These are phyloP conservation scores for Metarhizium sp. DNA, from an alignment of 2,329 filamentous ascomycete species.

Conservation along the genomic window DNA sequence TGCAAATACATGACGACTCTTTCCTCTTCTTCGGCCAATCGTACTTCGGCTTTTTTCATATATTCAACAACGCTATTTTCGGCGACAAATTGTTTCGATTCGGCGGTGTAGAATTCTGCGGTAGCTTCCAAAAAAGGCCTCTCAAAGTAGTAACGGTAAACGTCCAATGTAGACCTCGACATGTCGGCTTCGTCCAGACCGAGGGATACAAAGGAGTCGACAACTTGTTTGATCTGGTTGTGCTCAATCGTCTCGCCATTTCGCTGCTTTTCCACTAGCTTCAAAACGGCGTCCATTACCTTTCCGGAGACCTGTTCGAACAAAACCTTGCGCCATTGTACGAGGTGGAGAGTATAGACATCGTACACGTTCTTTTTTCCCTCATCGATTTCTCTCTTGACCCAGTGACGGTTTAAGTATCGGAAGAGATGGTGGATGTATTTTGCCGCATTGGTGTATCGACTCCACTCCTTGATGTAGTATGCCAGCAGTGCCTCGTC, in stretches of 20 bases:
- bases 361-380: constrained; percentile 98
- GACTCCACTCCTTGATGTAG: constrained; percentile 94
- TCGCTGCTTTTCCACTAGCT: constrained; percentile 92
- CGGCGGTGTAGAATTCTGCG: constrained; percentile 75
- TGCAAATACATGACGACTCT: constrained; percentile 88
- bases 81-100: constrained; percentile 88
- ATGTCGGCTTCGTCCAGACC: constrained; percentile 89
- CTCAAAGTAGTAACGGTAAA: constrained; percentile 90
- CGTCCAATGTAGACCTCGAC: constrained; percentile 88
- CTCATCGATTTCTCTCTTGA: constrained; percentile 97
- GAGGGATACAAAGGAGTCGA: constrained; percentile 92
- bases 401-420: constrained; percentile 97
- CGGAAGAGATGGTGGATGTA: constrained; percentile 96
- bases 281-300: constrained; percentile 91
- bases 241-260: constrained; percentile 98
- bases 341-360: constrained; percentile 92
- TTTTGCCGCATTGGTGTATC: constrained; percentile 91
- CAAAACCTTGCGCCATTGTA: constrained; percentile 89
- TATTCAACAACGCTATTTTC: constrained; percentile 98
- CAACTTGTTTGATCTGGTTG: constrained; percentile 90
- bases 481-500: constrained; percentile 86
- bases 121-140: constrained; percentile 83
- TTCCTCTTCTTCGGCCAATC: constrained; percentile 87
- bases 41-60: constrained; percentile 96
- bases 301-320: constrained; percentile 76